A percentile compares a stretch with the other conserved stretches of the same genome.
These are phyloP conservation scores for Tuber brumale DNA, from an alignment of 495 filamentous ascomycete genomes.

Conservation along the genomic window DNA sequence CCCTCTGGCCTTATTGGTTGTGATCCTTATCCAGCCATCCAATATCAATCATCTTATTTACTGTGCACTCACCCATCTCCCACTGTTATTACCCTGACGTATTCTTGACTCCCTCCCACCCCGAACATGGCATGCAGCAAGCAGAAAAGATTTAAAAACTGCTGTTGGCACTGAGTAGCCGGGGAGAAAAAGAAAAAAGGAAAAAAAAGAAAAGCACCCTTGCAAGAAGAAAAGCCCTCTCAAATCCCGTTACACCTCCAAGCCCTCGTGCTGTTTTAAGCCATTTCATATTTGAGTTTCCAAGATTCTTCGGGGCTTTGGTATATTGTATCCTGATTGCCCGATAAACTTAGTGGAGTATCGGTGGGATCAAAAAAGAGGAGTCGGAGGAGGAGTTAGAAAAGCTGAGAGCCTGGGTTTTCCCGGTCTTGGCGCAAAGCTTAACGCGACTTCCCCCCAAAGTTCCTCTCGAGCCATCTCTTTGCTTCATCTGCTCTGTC, in stretches of 20 bases:
- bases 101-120: slow-evolving; percentile 1
- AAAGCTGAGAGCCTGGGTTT: slow-evolving; percentile 6
- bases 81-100: neutral
- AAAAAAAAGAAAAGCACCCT: neutral
- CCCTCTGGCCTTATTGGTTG: neutral
- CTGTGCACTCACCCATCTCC: neutral
- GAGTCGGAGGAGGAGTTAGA: neutral
- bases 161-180: slow-evolving; percentile 4
- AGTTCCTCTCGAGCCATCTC: slow-evolving; percentile 23
- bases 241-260: neutral
- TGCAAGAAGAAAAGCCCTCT: neutral
- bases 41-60: slow-evolving; percentile 5
- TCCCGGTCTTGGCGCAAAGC: slow-evolving; percentile 31
- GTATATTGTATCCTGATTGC: neutral
- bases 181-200: neutral
- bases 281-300: neutral
- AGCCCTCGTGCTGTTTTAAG: neutral
- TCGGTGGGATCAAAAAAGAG: neutral
- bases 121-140: neutral
- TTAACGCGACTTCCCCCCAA: slow-evolving; percentile 36
- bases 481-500: neutral
- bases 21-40: neutral
- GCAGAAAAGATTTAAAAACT: neutral
- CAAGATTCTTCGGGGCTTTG: neutral
- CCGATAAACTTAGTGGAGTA: neutral